Evolutionary conservation across 2,329 filamentous ascomycete species (phyloP).

Genomic region (Alternaria brassicicola): DNA sequence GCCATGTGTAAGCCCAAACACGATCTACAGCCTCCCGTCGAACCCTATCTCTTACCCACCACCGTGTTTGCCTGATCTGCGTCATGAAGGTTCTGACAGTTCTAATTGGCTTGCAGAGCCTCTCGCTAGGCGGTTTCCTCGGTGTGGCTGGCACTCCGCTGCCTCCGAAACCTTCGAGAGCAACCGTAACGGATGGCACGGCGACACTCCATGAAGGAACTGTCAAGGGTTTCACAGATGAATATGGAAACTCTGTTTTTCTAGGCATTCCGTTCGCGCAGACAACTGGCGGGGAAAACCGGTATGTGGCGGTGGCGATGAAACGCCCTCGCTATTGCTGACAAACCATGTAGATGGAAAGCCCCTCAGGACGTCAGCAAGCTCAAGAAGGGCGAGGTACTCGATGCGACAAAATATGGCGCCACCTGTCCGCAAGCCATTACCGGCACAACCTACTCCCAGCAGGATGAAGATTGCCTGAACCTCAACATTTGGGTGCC

Average conservation of each 20-base stretch:
- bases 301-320: constrained; percentile 11
- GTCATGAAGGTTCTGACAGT: constrained; percentile 15
- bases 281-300: constrained; percentile 31
- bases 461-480: constrained; percentile 47
- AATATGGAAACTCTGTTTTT: constrained; percentile 29
- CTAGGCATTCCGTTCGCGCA: constrained; percentile 34
- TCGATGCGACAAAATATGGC: constrained; percentile 29
- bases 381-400: constrained; percentile 13
- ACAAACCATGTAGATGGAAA: constrained; percentile 21
- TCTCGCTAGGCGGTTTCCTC: constrained; percentile 11
- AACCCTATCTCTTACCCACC: constrained; percentile 10
- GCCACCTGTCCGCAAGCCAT: constrained; percentile 35
- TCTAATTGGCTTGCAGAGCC: constrained; percentile 9
- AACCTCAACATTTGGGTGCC: constrained; percentile 44
- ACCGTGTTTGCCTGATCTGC: constrained; percentile 5
- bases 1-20: constrained; percentile 7
- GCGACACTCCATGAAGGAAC: constrained; percentile 22
- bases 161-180: constrained; percentile 12
- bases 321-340: background rate
- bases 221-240: constrained; percentile 27
- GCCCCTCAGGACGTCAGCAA: constrained; percentile 23
- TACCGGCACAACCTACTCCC: constrained; percentile 25
- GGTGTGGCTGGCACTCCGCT: constrained; percentile 13
- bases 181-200: constrained; percentile 6
- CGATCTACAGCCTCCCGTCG: constrained; percentile 11